Percentiles rank a stretch among this genome's conserved stretches.
Conservation (phyloP, 2,329 filamentous ascomycete species). For the Pseudogymnoascus destructans region DNA sequence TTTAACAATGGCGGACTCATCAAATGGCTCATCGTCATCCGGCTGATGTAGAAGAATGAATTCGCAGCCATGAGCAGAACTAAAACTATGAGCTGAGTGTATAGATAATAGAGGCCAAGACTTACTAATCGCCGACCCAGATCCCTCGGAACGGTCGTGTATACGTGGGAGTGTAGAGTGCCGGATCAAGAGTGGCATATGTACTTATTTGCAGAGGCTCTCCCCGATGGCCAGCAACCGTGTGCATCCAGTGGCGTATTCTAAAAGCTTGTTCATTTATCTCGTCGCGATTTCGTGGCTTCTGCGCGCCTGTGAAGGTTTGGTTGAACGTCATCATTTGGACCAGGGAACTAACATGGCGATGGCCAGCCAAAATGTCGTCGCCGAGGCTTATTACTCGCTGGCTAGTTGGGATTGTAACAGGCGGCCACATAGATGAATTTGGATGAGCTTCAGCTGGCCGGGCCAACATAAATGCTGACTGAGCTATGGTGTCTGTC, state of each 20-base stretch:
- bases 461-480: slow-evolving; percentile 54
- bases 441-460: slow-evolving; percentile 30
- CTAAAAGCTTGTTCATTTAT: slow-evolving; percentile 60
- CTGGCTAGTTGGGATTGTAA: slow-evolving; percentile 46
- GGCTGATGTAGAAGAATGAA: slow-evolving; percentile 74
- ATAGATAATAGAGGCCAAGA: not conserved
- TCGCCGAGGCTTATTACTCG: slow-evolving; percentile 36
- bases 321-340: not conserved
- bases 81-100: slow-evolving; percentile 42
- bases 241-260: slow-evolving; percentile 64
- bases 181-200: slow-evolving; percentile 57
- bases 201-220: slow-evolving; percentile 46
- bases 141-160: slow-evolving; percentile 80
- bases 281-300: slow-evolving; percentile 40
- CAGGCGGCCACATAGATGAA: slow-evolving; percentile 61
- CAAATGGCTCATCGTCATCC: slow-evolving; percentile 33
- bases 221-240: slow-evolving; percentile 32
- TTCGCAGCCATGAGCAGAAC: slow-evolving; percentile 76
- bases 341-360: slow-evolving; percentile 15
- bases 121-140: slow-evolving; percentile 47
- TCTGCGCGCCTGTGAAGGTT: slow-evolving; percentile 20
- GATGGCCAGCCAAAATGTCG: slow-evolving; percentile 29
- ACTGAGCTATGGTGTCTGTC: slow-evolving; percentile 39
- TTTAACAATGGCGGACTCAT: slow-evolving; percentile 31
- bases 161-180: slow-evolving; percentile 65